These are phyloP conservation scores for Calonectria henricotiae DNA, from an alignment of 2,329 filamentous ascomycete genomes.

Conservation along the genomic window DNA sequence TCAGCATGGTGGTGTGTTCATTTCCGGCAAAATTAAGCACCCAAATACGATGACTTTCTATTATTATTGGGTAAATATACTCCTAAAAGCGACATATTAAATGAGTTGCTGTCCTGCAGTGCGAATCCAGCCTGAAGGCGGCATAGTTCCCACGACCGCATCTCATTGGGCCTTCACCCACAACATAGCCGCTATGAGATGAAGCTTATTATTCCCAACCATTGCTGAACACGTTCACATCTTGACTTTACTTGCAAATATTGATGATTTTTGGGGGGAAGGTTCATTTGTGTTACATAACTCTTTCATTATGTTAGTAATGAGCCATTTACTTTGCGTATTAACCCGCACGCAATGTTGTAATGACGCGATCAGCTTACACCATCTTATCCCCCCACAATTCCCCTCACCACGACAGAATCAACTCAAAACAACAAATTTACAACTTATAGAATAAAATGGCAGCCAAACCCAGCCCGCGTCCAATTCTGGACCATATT, in stretches of 20 bases:
- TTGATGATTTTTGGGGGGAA: not conserved
- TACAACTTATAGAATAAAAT: conserved; percentile 28
- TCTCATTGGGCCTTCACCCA: not conserved
- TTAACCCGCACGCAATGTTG: conserved; percentile 31
- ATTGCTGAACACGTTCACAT: not conserved
- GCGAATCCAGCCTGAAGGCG: conserved; percentile 4
- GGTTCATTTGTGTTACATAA: not conserved
- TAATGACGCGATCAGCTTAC: conserved; percentile 32
- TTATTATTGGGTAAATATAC: not conserved
- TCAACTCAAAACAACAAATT: conserved; percentile 25
- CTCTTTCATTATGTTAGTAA: conserved; percentile 1
- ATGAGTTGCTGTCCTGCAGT: not conserved
- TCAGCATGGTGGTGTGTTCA: not conserved
- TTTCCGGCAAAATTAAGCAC: not conserved
- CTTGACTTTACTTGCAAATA: not conserved
- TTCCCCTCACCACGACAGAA: conserved; percentile 23
- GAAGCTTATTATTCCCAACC: not conserved
- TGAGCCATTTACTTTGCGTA: not conserved
- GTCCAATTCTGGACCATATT: conserved; percentile 73
- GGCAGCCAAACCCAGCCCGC: conserved; percentile 32
- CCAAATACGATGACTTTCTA: not conserved
- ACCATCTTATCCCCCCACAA: conserved; percentile 15
- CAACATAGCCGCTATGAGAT: not conserved
- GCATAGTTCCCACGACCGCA: not conserved
- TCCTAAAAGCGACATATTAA: not conserved